phyloP scores from a whole-genome alignment of 148 eudicot genomes.

The Silene uniflora region DNA sequence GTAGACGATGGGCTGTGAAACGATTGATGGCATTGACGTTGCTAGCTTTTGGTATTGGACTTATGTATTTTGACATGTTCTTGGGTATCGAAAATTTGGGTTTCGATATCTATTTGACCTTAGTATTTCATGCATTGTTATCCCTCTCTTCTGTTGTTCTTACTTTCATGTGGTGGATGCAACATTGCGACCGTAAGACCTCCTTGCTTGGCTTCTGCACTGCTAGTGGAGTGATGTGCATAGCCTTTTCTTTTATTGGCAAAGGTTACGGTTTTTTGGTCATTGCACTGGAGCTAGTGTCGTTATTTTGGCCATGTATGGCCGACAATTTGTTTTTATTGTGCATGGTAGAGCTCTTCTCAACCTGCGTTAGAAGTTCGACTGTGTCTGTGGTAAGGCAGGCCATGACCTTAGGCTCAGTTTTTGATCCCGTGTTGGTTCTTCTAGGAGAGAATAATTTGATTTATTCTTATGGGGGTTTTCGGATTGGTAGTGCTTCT shows the following conservation, averaged over 20 bases:
- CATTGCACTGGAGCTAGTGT: conserved; percentile 17
- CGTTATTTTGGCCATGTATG: conserved; percentile 23
- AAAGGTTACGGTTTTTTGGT: not conserved
- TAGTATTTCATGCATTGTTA: conserved; percentile 17
- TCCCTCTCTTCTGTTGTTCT: conserved; percentile 11
- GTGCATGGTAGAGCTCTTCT: conserved; percentile 1
- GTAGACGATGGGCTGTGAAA: conserved; percentile 20
- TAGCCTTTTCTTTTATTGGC: conserved; percentile 12
- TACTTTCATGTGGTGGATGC: conserved; percentile 14
- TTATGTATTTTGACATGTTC: conserved; percentile 28
- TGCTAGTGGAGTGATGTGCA: conserved; percentile 22
- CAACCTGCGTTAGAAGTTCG: conserved; percentile 23
- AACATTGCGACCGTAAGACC: conserved; percentile 8
- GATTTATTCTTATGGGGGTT: conserved; percentile 18
- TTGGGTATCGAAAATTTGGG: conserved; percentile 26
- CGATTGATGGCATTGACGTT: conserved; percentile 12
- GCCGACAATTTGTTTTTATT: conserved; percentile 22
- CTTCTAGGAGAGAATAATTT: not conserved
- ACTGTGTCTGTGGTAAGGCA: conserved; percentile 24
- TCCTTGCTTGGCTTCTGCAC: conserved; percentile 24
- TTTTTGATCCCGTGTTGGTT: conserved; percentile 24
- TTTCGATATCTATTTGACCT: conserved; percentile 23
- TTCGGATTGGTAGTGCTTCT: conserved; percentile 26
- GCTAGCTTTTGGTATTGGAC: conserved; percentile 24
- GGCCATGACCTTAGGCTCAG: conserved; percentile 26